Conservation (phyloP, 805 yeast species). For the Saccharomycopsis sp. region DNA sequence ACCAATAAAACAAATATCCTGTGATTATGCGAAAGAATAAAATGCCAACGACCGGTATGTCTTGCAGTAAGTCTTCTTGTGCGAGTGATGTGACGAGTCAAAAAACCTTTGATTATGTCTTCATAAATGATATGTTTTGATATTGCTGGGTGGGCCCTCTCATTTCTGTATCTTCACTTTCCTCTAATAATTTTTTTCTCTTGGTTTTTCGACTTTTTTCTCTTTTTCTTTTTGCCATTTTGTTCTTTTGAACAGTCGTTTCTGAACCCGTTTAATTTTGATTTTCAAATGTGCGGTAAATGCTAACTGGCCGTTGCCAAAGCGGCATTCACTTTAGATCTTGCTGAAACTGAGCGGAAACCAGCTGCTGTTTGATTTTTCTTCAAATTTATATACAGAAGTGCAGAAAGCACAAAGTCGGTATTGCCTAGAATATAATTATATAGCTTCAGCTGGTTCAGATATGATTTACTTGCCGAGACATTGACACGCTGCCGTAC, state of each 20-base stretch:
- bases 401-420: too few species aligned
- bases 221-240: background rate
- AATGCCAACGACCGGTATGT: background rate
- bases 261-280: background rate
- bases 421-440: too few species aligned
- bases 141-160: background rate
- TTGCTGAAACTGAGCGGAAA: too few species aligned
- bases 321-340: too few species aligned
- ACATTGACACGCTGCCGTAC: too few species aligned
- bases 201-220: constrained; percentile 1
- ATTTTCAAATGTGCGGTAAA: background rate
- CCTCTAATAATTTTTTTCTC: background rate
- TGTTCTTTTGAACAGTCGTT: background rate
- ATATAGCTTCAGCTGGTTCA: too few species aligned
- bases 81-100: background rate
- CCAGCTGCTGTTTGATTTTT: too few species aligned
- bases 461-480: too few species aligned
- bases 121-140: background rate
- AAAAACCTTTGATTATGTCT: background rate
- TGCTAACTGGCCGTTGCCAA: too few species aligned
- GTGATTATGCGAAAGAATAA: background rate
- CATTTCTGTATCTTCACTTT: background rate
- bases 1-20: background rate
- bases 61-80: background rate
- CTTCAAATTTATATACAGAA: too few species aligned